Conservation (phyloP, 306 rosid genomes). For the Sechiopsis laciniata region DNA sequence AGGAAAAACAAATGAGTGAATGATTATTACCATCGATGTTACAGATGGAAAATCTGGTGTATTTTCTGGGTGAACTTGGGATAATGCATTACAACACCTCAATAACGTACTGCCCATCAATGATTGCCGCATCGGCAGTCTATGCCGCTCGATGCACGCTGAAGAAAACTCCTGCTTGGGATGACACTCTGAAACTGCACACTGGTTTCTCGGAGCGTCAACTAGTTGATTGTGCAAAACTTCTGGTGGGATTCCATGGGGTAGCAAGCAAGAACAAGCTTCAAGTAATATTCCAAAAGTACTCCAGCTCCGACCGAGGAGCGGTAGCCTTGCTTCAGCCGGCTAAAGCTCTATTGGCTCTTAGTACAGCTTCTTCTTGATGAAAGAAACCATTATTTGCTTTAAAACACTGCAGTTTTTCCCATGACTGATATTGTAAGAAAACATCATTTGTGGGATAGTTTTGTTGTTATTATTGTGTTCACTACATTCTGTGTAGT, state of each 20-base stretch:
- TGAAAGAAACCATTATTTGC: neutral
- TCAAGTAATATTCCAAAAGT: constrained; percentile 50
- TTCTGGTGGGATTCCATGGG: constrained; percentile 45
- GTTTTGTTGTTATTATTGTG: too few species aligned
- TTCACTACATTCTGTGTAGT: too few species aligned
- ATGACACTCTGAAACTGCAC: constrained; percentile 55
- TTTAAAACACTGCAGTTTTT: too few species aligned
- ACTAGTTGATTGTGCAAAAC: constrained; percentile 59
- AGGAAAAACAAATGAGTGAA: too few species aligned
- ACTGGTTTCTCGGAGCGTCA: constrained; percentile 66
- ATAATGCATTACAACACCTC: constrained; percentile 54
- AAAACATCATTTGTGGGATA: neutral
- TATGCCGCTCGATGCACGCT: constrained; percentile 72
- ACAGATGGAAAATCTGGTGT: constrained; percentile 55
- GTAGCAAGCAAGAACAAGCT: constrained; percentile 41
- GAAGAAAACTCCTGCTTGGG: constrained; percentile 60
- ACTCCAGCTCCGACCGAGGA: constrained; percentile 41
- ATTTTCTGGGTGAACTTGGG: constrained; percentile 68
- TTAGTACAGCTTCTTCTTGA: neutral
- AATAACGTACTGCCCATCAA: constrained; percentile 64
- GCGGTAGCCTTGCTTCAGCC: constrained; percentile 63
- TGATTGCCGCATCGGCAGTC: constrained; percentile 89
- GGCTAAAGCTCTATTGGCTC: constrained; percentile 33
- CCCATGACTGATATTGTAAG: too few species aligned
- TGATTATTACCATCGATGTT: too few species aligned